These are phyloP conservation scores for Termitomyces sp. DNA, from an alignment of 768 basidiomycete genomes.

Conservation along the genomic window DNA sequence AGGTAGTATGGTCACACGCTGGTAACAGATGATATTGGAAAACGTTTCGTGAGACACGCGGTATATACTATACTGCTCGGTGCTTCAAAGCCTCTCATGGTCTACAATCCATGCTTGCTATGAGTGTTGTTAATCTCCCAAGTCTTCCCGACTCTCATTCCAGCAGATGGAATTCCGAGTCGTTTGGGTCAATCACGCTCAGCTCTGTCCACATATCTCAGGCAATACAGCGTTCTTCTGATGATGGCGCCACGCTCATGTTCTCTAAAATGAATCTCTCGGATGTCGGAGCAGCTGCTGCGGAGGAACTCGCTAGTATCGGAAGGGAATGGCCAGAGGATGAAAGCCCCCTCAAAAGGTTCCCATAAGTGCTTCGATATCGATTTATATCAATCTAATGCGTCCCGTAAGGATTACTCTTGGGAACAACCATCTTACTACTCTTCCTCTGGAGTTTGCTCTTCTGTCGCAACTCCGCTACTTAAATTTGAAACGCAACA, in stretches of 20 bases:
- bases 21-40: neutral
- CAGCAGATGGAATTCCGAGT: conserved; percentile 5
- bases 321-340: conserved; percentile 46
- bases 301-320: conserved; percentile 67
- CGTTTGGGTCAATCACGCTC: conserved; percentile 32
- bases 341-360: conserved; percentile 62
- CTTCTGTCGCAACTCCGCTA: conserved; percentile 75
- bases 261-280: conserved; percentile 77
- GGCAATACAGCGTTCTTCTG: conserved; percentile 62
- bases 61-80: neutral
- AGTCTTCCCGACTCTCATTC: conserved; percentile 20
- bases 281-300: conserved; percentile 73
- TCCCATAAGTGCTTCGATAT: conserved; percentile 17
- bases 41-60: neutral
- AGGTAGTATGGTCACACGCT: neutral
- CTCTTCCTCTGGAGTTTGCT: conserved; percentile 72
- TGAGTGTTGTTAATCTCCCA: conserved; percentile 20
- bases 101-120: neutral
- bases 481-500: conserved; percentile 84
- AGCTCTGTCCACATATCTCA: conserved; percentile 58
- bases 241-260: conserved; percentile 81
- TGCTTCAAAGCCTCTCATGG: neutral
- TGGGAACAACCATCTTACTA: conserved; percentile 77
- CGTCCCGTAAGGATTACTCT: conserved; percentile 67
- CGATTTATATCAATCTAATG: neutral